A percentile compares a stretch with the other conserved stretches of the same genome.
phyloP scores from a whole-genome alignment of 495 filamentous ascomycete genomes.

The Lentithecium fluviatile region DNA sequence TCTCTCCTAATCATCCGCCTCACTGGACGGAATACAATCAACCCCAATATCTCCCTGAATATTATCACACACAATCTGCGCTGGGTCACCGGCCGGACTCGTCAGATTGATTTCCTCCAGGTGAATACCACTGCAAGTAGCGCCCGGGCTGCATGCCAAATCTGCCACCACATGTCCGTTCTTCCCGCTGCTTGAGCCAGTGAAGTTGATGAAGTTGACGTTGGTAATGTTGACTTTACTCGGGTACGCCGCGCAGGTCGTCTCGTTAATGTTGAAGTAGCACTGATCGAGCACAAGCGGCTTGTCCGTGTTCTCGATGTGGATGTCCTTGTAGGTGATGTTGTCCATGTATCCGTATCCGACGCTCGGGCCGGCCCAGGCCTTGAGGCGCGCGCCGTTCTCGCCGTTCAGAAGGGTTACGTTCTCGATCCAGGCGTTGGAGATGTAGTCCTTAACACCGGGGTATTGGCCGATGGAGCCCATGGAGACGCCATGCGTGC shows the following conservation, averaged over 20 bases:
- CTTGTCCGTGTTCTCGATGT: conserved; percentile 60
- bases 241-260: conserved; percentile 60
- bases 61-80: conserved; percentile 55
- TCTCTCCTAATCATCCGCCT: neutral
- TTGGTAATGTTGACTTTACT: conserved; percentile 60
- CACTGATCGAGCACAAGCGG: conserved; percentile 66
- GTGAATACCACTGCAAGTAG: conserved; percentile 54
- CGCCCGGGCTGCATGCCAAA: conserved; percentile 58
- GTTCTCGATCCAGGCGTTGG: conserved; percentile 63
- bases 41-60: conserved; percentile 40
- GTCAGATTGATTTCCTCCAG: conserved; percentile 49
- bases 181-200: conserved; percentile 55
- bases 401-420: conserved; percentile 64
- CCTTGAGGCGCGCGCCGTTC: conserved; percentile 69
- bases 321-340: conserved; percentile 59
- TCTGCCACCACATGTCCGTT: conserved; percentile 50
- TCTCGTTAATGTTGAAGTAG: conserved; percentile 63
- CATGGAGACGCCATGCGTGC: conserved; percentile 69
- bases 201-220: conserved; percentile 33
- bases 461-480: conserved; percentile 67
- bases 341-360: conserved; percentile 56
- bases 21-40: conserved; percentile 14
- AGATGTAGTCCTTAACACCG: conserved; percentile 60
- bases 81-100: conserved; percentile 51
- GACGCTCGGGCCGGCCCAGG: conserved; percentile 62